Conservation (phyloP, 257 asterid genomes). For the Cruciata laevipes region DNA sequence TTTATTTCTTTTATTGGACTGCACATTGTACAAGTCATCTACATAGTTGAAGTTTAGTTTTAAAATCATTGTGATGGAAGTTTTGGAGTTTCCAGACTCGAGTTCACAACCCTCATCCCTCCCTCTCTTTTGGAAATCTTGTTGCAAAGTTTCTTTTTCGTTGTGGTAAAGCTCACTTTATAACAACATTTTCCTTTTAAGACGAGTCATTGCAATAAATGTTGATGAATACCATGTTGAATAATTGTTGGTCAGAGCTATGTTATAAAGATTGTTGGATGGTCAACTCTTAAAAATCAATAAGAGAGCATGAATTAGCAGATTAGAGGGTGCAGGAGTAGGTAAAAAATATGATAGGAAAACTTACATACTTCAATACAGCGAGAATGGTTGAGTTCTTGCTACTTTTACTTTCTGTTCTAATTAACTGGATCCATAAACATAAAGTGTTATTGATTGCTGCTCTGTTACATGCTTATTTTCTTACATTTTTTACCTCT, state of each 20-base stretch:
- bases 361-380: neutral
- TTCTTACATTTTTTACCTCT: conserved; percentile 9
- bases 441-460: neutral
- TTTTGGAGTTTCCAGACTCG: neutral
- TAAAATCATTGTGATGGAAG: neutral
- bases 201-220: neutral
- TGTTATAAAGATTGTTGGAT: neutral
- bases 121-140: neutral
- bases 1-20: neutral
- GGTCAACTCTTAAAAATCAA: neutral
- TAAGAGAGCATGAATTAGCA: neutral
- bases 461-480: neutral
- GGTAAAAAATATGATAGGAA: neutral
- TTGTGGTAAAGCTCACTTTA: neutral
- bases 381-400: neutral
- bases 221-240: neutral
- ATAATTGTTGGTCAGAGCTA: neutral
- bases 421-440: neutral
- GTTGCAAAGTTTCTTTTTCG: neutral
- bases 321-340: neutral
- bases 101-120: neutral
- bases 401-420: neutral
- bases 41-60: neutral
- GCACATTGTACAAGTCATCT: neutral
- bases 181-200: neutral